phyloP scores from a whole-genome alignment of 108 stramenopile species.

The Discostella stelligeroides region DNA sequence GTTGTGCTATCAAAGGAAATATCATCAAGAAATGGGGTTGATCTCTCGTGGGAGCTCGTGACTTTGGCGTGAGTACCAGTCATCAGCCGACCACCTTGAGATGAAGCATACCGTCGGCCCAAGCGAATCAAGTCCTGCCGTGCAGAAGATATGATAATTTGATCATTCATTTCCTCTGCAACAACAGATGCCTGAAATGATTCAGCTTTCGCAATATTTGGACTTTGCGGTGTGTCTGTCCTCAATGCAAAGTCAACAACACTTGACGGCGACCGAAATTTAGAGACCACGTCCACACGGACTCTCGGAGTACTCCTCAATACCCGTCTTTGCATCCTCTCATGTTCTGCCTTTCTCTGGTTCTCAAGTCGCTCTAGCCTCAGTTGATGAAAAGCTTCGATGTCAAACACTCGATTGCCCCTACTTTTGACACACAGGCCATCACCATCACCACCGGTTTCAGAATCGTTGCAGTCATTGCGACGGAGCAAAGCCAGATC shows the following conservation, averaged over 20 bases:
- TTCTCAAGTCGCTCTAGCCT: constrained; percentile 7
- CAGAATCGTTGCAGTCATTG: not conserved
- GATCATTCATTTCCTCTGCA: not conserved
- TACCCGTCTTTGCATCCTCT: not conserved
- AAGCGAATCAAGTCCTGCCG: constrained; percentile 11
- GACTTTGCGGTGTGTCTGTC: not conserved
- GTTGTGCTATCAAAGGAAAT: not conserved
- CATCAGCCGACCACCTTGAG: constrained; percentile 1
- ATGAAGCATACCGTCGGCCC: constrained; percentile 11
- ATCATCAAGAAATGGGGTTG: constrained; percentile 1
- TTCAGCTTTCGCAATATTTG: not conserved
- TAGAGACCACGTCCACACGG: not conserved
- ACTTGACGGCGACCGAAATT: constrained; percentile 1
- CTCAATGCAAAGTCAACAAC: constrained; percentile 1
- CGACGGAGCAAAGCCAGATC: not conserved
- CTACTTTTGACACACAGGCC: constrained; percentile 7
- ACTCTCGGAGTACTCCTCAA: not conserved
- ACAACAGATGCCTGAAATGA: not conserved
- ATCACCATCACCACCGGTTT: not conserved
- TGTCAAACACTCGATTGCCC: not conserved
- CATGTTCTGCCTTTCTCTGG: constrained; percentile 13
- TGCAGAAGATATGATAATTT: constrained; percentile 1
- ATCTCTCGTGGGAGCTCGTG: not conserved
- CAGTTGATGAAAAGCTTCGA: constrained; percentile 15
- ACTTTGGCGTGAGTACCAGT: not conserved